Evolutionary conservation across 73 alveolate species (phyloP).

Genomic region (Breviolum minutum): DNA sequence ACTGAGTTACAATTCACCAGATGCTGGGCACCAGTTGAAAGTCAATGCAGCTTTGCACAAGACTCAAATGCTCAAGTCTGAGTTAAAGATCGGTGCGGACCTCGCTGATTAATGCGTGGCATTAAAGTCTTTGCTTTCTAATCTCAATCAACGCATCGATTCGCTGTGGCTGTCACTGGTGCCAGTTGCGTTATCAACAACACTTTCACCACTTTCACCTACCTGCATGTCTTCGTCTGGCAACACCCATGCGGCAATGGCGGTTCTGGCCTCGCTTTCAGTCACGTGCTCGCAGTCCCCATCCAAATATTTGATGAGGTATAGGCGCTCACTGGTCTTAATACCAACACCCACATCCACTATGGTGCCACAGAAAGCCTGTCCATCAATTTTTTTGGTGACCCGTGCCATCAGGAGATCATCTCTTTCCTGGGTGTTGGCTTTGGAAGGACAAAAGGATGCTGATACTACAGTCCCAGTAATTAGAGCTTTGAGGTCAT

Average conservation of each 20-base stretch:
- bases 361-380: not conserved
- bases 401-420: not conserved
- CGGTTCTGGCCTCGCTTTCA: constrained; percentile 13
- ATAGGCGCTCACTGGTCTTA: not conserved
- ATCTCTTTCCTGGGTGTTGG: not conserved
- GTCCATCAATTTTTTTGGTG: not conserved
- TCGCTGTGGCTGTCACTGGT: not conserved
- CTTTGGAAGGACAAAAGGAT: not conserved
- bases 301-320: constrained; percentile 29
- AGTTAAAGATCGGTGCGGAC: too few species aligned
- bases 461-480: too few species aligned
- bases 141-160: not conserved
- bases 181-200: not conserved
- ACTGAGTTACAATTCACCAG: too few species aligned
- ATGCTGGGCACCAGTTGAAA: too few species aligned
- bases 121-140: not conserved
- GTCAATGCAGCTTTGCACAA: too few species aligned
- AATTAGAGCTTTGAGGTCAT: too few species aligned
- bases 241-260: constrained; percentile 10
- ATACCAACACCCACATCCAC: not conserved
- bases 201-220: not conserved
- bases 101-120: not conserved
- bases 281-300: constrained; percentile 25
- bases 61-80: too few species aligned
- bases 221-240: not conserved